Percentiles rank a stretch among this genome's conserved stretches.
Evolutionary conservation across 495 filamentous ascomycete genomes (phyloP).

Genomic region (Talaromyces liani): DNA sequence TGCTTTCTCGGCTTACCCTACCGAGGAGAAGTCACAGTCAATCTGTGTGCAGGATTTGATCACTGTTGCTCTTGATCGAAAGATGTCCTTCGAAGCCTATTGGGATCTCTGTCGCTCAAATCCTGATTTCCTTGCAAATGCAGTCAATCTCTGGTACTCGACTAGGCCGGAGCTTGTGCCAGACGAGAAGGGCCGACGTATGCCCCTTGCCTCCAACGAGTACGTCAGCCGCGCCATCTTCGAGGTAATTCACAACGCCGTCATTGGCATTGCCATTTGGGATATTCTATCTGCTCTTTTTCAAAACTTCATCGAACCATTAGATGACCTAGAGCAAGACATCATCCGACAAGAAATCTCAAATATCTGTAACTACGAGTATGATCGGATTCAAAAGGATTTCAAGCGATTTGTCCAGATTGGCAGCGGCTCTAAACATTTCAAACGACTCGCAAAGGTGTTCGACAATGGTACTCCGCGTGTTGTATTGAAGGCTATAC

Average conservation of each 20-base stretch:
- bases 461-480: conserved; percentile 22
- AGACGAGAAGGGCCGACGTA: conserved; percentile 23
- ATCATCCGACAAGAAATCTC: conserved; percentile 27
- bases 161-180: conserved; percentile 24
- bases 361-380: conserved; percentile 31
- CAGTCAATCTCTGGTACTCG: conserved; percentile 23
- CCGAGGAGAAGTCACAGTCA: conserved; percentile 7
- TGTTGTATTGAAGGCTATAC: conserved; percentile 22
- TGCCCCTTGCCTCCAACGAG: conserved; percentile 21
- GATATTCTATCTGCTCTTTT: conserved; percentile 25
- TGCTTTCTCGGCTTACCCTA: conserved; percentile 14
- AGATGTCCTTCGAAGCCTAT: conserved; percentile 14
- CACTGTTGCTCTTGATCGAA: conserved; percentile 14
- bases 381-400: conserved; percentile 15
- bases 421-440: conserved; percentile 17
- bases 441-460: conserved; percentile 21
- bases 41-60: conserved; percentile 14
- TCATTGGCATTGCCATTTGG: conserved; percentile 25
- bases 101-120: conserved; percentile 20
- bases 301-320: conserved; percentile 15
- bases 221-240: conserved; percentile 26
- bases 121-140: conserved; percentile 21
- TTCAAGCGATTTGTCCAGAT: conserved; percentile 25
- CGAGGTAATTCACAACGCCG: conserved; percentile 23
- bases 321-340: conserved; percentile 10